Percentiles rank a stretch among this genome's conserved stretches.
Evolutionary conservation across 176 grass and related monocot genomes (phyloP).

Genomic region (Themeda triandra): DNA sequence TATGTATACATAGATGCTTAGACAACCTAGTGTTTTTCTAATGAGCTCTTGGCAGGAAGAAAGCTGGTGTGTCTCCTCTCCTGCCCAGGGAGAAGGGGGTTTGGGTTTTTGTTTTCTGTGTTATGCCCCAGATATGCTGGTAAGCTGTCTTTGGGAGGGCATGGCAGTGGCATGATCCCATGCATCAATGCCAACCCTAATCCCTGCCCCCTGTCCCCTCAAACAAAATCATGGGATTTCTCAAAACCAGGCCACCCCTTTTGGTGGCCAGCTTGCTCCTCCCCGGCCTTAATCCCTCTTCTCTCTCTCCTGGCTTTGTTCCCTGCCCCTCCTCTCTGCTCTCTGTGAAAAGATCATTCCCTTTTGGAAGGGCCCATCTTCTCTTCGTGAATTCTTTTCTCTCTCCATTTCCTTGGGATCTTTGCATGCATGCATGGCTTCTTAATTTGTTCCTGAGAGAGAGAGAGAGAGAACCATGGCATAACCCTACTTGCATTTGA

Average conservation of each 20-base stretch:
- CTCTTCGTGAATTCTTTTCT: not conserved
- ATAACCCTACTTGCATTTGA: conserved; percentile 30
- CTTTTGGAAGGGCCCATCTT: conserved; percentile 66
- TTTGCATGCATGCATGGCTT: conserved; percentile 65
- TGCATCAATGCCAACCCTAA: conserved; percentile 76
- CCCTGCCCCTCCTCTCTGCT: conserved; percentile 4
- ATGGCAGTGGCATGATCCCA: conserved; percentile 54
- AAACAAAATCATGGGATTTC: conserved; percentile 98
- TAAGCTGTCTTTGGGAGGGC: conserved; percentile 68
- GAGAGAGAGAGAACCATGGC: conserved; percentile 25
- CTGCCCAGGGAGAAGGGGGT: conserved; percentile 46
- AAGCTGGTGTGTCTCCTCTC: conserved; percentile 41
- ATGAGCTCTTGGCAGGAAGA: conserved; percentile 23
- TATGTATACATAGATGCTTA: conserved; percentile 20
- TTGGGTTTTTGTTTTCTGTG: conserved; percentile 85
- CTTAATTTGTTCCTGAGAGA: conserved; percentile 40
- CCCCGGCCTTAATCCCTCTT: not conserved
- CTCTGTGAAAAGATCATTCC: conserved; percentile 63
- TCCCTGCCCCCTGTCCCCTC: conserved; percentile 84
- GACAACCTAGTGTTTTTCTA: conserved; percentile 40
- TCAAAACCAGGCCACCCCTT: conserved; percentile 67
- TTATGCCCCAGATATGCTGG: conserved; percentile 71
- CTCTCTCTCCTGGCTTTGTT: not conserved
- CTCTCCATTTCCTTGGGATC: conserved; percentile 63
- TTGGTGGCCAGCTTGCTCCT: conserved; percentile 49